Percentiles rank a stretch among this genome's conserved stretches.
phyloP scores from a whole-genome alignment of 805 yeast species.

The Jamesozyma spencerorum region DNA sequence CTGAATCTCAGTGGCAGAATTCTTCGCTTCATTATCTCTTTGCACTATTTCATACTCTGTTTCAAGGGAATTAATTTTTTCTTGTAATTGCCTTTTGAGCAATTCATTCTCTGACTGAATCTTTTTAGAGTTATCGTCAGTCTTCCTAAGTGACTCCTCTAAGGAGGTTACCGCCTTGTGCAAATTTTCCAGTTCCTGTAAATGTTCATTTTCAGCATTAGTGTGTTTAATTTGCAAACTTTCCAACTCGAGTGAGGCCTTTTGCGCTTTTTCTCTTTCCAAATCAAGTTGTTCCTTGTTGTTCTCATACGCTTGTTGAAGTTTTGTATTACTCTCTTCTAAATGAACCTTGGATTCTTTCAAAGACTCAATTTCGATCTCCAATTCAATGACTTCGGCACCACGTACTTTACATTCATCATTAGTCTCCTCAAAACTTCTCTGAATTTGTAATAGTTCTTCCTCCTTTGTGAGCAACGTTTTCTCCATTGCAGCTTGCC shows the following conservation, averaged over 20 bases:
- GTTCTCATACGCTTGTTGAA: constrained; percentile 25
- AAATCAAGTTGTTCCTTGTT: constrained; percentile 17
- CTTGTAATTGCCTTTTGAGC: constrained; percentile 14
- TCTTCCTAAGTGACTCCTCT: constrained; percentile 24
- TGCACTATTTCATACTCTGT: constrained; percentile 3
- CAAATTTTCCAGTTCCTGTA: constrained; percentile 30
- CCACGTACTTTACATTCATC: constrained; percentile 31
- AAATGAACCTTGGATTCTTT: constrained; percentile 20
- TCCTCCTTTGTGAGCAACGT: not conserved
- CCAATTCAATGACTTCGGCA: constrained; percentile 32
- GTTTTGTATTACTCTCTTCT: constrained; percentile 27
- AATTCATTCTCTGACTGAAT: constrained; percentile 23
- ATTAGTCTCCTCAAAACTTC: constrained; percentile 19
- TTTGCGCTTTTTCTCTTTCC: constrained; percentile 14
- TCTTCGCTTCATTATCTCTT: constrained; percentile 4
- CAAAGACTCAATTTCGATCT: constrained; percentile 27
- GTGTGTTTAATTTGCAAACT: constrained; percentile 18
- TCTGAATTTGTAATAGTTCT: constrained; percentile 16
- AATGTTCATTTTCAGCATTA: constrained; percentile 29
- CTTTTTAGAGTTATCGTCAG: constrained; percentile 22
- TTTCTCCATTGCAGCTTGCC: constrained; percentile 6
- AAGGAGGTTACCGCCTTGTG: constrained; percentile 30
- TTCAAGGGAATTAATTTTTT: constrained; percentile 2
- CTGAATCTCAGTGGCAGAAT: constrained; percentile 17
- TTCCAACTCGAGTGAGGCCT: constrained; percentile 21